These are phyloP conservation scores for Abrus pulchellus DNA, from an alignment of 306 rosid genomes.

Conservation along the genomic window DNA sequence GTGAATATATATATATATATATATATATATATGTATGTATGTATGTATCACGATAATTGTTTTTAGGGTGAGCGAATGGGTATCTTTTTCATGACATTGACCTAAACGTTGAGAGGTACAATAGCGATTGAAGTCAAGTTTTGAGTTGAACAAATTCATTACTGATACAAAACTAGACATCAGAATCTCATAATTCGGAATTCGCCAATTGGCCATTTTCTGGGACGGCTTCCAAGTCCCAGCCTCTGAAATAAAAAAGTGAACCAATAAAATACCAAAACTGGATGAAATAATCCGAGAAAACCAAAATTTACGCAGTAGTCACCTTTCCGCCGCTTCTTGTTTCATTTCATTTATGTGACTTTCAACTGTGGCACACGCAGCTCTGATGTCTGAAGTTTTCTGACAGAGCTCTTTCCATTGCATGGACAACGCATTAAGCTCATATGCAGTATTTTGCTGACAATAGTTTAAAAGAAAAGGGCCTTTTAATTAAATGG, in stretches of 20 bases:
- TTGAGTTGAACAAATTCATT: slow-evolving; percentile 31
- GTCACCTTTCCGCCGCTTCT: slow-evolving; percentile 80
- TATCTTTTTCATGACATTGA: slow-evolving; percentile 3
- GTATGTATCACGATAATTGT: not conserved
- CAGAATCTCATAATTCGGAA: slow-evolving; percentile 57
- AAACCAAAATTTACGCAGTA: not conserved
- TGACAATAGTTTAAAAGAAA: slow-evolving; percentile 49
- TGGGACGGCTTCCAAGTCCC: slow-evolving; percentile 70
- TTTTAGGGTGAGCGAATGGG: not conserved
- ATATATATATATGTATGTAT: too few relatives aligned
- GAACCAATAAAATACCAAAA: slow-evolving; percentile 37
- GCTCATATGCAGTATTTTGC: slow-evolving; percentile 96
- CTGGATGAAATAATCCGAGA: slow-evolving; percentile 22
- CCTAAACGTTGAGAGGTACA: not conserved
- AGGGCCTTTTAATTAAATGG: slow-evolving; percentile 31
- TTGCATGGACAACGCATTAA: slow-evolving; percentile 85
- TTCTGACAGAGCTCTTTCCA: slow-evolving; percentile 93
- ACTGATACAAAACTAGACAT: slow-evolving; percentile 31
- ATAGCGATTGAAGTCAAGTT: slow-evolving; percentile 13
- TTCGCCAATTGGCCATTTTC: slow-evolving; percentile 60
- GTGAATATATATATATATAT: too few relatives aligned
- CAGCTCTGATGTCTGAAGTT: slow-evolving; percentile 81
- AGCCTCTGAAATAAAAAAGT: slow-evolving; percentile 61
- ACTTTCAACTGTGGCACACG: slow-evolving; percentile 71
- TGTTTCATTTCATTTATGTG: slow-evolving; percentile 64